Conservation (phyloP, 2,329 filamentous ascomycete genomes). For the Verticillium nubilum region DNA sequence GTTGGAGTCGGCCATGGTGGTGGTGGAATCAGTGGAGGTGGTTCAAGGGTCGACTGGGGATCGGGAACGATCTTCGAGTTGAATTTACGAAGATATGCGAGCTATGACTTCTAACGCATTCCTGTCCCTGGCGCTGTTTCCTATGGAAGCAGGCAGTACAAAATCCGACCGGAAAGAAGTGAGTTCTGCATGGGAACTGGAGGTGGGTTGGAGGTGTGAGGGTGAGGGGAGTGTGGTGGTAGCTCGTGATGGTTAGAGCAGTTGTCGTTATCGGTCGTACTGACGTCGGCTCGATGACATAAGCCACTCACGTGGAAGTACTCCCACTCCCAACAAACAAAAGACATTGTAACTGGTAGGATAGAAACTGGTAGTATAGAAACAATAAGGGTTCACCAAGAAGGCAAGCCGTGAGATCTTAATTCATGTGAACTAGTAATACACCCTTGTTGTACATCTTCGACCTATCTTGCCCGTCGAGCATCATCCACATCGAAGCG, state of each 20-base stretch:
- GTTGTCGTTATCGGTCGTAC: not conserved
- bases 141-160: not conserved
- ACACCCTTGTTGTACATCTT: not conserved
- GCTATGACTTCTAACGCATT: not conserved
- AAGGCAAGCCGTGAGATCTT: not conserved
- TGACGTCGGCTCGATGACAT: not conserved
- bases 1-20: constrained; percentile 30
- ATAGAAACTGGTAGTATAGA: not conserved
- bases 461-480: not conserved
- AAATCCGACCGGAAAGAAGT: not conserved
- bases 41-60: not conserved
- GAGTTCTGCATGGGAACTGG: not conserved
- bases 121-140: not conserved
- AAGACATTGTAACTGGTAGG: too few species aligned
- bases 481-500: not conserved
- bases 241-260: not conserved
- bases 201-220: not conserved
- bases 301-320: not conserved
- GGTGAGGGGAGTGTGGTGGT: not conserved
- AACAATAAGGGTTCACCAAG: not conserved
- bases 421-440: not conserved
- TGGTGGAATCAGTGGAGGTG: not conserved
- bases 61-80: not conserved
- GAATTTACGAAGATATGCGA: not conserved
- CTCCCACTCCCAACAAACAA: too few species aligned